phyloP scores from a whole-genome alignment of 1,284 basidiomycete species.

The Marasmius oreades region DNA sequence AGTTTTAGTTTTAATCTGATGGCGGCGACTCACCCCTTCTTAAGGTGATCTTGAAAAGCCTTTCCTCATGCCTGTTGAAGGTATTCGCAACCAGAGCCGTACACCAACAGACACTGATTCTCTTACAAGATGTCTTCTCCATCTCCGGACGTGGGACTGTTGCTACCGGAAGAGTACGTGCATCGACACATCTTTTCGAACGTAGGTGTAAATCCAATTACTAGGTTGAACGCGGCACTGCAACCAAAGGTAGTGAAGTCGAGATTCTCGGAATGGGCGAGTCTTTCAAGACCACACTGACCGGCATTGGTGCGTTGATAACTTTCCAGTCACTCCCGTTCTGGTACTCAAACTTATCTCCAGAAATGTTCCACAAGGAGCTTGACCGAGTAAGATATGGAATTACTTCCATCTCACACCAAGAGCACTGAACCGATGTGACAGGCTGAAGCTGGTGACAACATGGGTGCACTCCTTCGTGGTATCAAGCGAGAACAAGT shows the following conservation, averaged over 20 bases:
- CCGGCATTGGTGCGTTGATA: conserved; percentile 77
- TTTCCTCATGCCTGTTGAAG: conserved; percentile 95
- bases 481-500: conserved; percentile 98
- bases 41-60: conserved; percentile 95
- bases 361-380: conserved; percentile 99
- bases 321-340: background rate
- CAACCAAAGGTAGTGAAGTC: conserved; percentile 91
- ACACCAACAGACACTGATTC: conserved; percentile 3
- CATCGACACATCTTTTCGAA: background rate
- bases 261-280: conserved; percentile 91
- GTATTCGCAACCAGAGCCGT: conserved; percentile 25
- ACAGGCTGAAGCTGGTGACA: conserved; percentile 96
- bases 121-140: conserved; percentile 83
- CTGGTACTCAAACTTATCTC: conserved; percentile 8
- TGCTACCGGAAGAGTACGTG: conserved; percentile 82
- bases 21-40: conserved; percentile 10
- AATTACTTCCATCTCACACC: background rate
- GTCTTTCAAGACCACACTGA: conserved; percentile 89
- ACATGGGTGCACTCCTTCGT: conserved; percentile 97
- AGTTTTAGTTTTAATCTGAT: background rate
- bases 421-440: conserved; percentile 3
- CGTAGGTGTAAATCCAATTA: conserved; percentile 3
- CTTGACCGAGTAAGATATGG: conserved; percentile 72
- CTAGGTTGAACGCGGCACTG: conserved; percentile 91
- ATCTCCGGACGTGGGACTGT: conserved; percentile 99